Percentiles rank a stretch among this genome's conserved stretches.
Conservation (phyloP, 768 basidiomycete genomes). For the Tricholomella constricta region DNA sequence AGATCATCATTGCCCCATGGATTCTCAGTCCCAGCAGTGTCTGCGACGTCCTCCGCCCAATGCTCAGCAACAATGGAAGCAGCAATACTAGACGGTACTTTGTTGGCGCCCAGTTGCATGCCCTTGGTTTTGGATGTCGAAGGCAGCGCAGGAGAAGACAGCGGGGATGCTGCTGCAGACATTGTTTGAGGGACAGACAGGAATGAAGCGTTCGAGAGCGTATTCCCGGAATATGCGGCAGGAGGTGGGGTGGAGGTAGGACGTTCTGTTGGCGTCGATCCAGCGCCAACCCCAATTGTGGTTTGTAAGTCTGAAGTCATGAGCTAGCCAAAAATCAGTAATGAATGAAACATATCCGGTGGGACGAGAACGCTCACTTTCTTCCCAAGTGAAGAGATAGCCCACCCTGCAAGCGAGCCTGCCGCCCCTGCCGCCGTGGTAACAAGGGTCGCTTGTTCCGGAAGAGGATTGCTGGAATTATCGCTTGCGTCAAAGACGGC, state of each 20-base stretch:
- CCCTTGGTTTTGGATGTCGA: slow-evolving; percentile 48
- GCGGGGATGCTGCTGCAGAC: slow-evolving; percentile 9
- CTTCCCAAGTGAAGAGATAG: slow-evolving; percentile 86
- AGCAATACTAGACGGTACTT: slow-evolving; percentile 37
- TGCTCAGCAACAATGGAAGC: slow-evolving; percentile 49
- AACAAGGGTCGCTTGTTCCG: slow-evolving; percentile 58
- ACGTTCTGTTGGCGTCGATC: slow-evolving; percentile 31
- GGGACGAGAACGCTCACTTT: slow-evolving; percentile 48
- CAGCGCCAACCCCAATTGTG: slow-evolving; percentile 47
- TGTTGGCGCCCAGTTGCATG: slow-evolving; percentile 70
- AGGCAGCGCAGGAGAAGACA: slow-evolving; percentile 14
- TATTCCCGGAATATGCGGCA: slow-evolving; percentile 13
- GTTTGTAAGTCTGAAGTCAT: slow-evolving; percentile 73
- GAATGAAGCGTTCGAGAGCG: slow-evolving; percentile 8
- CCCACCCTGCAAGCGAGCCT: slow-evolving; percentile 93
- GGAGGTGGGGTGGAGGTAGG: slow-evolving; percentile 46
- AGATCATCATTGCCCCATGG: slow-evolving; percentile 80
- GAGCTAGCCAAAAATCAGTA: slow-evolving; percentile 46
- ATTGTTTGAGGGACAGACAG: neutral
- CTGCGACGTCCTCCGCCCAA: slow-evolving; percentile 57
- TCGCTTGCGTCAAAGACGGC: slow-evolving; percentile 29
- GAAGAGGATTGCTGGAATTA: slow-evolving; percentile 29
- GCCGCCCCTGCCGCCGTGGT: slow-evolving; percentile 91
- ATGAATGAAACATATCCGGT: neutral
- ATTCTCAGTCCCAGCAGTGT: slow-evolving; percentile 43